These are phyloP conservation scores for Lomentospora prolificans DNA, from an alignment of 2,329 filamentous ascomycete species.

Conservation along the genomic window DNA sequence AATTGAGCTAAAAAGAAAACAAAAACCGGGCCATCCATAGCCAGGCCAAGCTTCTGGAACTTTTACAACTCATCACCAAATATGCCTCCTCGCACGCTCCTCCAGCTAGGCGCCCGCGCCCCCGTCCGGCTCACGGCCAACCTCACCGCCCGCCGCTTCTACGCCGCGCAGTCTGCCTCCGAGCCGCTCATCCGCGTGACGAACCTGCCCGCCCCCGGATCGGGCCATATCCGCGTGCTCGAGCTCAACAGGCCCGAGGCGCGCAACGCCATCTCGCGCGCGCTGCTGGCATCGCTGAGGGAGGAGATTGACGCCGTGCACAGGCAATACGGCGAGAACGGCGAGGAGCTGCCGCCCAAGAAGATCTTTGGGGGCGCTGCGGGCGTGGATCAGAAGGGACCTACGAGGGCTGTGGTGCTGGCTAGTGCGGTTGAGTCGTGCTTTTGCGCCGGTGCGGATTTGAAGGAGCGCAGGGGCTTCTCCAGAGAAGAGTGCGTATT, in stretches of 20 bases:
- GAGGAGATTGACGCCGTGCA: slow-evolving; percentile 65
- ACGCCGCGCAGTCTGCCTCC: slow-evolving; percentile 33
- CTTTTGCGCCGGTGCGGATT: slow-evolving; percentile 90
- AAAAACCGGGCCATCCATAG: slow-evolving; percentile 32
- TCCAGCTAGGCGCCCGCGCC: background rate
- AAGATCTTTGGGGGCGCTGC: slow-evolving; percentile 35
- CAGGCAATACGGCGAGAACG: slow-evolving; percentile 46
- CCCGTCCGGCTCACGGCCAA: background rate
- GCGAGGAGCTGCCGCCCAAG: slow-evolving; percentile 37
- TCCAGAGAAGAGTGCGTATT: slow-evolving; percentile 61
- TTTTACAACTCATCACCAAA: background rate
- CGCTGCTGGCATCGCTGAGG: slow-evolving; percentile 62
- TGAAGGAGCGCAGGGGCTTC: slow-evolving; percentile 79
- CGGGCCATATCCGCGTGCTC: slow-evolving; percentile 78
- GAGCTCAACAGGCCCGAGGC: slow-evolving; percentile 76
- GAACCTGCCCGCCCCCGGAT: slow-evolving; percentile 65
- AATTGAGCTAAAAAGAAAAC: background rate
- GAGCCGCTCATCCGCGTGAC: slow-evolving; percentile 57
- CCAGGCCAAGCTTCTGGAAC: slow-evolving; percentile 14
- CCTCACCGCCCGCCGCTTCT: slow-evolving; percentile 18
- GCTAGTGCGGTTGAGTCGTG: slow-evolving; percentile 75
- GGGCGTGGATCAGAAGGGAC: slow-evolving; percentile 34
- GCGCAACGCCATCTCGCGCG: slow-evolving; percentile 82
- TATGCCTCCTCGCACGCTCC: slow-evolving; percentile 6
- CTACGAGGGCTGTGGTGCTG: slow-evolving; percentile 72